Evolutionary conservation across 1,284 basidiomycete species (phyloP), one percentile per base, ranked within the genome.

Genomic region (Phellopilus nigrolimitatus): DNA sequence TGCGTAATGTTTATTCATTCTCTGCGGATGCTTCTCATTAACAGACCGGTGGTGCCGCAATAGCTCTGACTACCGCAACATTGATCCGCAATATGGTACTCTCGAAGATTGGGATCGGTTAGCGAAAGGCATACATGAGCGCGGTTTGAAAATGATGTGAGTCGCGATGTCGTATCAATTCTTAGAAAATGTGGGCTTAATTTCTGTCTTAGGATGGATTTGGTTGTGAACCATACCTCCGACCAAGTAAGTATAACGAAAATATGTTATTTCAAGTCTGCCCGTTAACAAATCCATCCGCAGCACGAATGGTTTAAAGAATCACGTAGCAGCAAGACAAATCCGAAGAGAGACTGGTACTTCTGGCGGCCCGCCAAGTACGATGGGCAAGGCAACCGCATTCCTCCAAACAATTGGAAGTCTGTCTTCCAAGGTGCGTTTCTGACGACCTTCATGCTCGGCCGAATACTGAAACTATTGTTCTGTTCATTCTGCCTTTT

Each of bases 141-240:
- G 79, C 39, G 82, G 79, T 0, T 82, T 91, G 78, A 86, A 84
- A 60, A 71, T 88, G 43, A 77, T 89, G 74, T 84, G 57, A 44
- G 74, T n/a, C n/a, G n/a, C n/a, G n/a, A n/a, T n/a, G n/a, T n/a
- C 8, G 10, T 31, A 30, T 24, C 13, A 36, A 44, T 54, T 28
- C 25, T 31, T 48, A 28, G 12, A 42, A 24, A 42, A 38, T 56
- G 36, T 27, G 22, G 21, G 39, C 33, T 49, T 39, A 53, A 44
- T 37, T 22, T 36, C 45, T 36, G 41, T 36, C 51, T 44, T 59
- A 81, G 80, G 63, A 84, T 89, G 73, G 86, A 90, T 63, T 76
- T 91, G 2, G 88, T 90, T 25, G 80, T 85, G n/a, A 91, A 90
- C 65, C 88, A 90, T 65, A 82, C 80, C 4, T 88, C 84, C 2